Percentiles rank a stretch among this genome's conserved stretches.
Conservation (phyloP, 768 basidiomycete genomes). For the Hygrophorus russula region DNA sequence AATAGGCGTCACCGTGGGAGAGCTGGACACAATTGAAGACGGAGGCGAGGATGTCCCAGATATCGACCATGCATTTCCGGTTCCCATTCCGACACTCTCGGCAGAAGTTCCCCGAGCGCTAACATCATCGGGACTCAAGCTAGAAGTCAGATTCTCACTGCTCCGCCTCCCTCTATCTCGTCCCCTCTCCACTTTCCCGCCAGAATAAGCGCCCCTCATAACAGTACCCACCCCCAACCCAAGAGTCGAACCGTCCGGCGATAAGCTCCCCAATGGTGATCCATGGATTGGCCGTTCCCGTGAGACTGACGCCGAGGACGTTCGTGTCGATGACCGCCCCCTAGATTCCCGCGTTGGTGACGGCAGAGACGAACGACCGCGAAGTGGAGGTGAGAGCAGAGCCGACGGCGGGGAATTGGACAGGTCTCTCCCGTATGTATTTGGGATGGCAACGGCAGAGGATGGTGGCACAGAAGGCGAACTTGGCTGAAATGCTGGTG, state of each 20-base stretch:
- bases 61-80: not conserved
- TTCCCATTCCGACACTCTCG: not conserved
- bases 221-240: conserved; percentile 18
- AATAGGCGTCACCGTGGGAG: not conserved
- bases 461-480: conserved; percentile 10
- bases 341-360: conserved; percentile 18
- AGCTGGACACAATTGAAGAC: too few species aligned
- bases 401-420: conserved; percentile 5
- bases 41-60: not conserved
- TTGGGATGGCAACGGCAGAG: conserved; percentile 6
- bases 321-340: conserved; percentile 45
- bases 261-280: conserved; percentile 18
- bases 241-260: conserved; percentile 15
- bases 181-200: conserved; percentile 16
- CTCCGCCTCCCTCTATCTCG: conserved; percentile 16
- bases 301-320: conserved; percentile 41
- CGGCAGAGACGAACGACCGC: conserved; percentile 12
- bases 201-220: conserved; percentile 22
- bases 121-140: conserved; percentile 6
- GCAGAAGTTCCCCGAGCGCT: not conserved
- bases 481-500: conserved; percentile 17
- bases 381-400: conserved; percentile 17
- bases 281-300: conserved; percentile 23
- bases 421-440: conserved; percentile 8
- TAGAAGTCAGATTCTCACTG: conserved; percentile 9